These are phyloP conservation scores for Hypoxylon sp. DNA, from an alignment of 2,329 filamentous ascomycete genomes.

Conservation along the genomic window DNA sequence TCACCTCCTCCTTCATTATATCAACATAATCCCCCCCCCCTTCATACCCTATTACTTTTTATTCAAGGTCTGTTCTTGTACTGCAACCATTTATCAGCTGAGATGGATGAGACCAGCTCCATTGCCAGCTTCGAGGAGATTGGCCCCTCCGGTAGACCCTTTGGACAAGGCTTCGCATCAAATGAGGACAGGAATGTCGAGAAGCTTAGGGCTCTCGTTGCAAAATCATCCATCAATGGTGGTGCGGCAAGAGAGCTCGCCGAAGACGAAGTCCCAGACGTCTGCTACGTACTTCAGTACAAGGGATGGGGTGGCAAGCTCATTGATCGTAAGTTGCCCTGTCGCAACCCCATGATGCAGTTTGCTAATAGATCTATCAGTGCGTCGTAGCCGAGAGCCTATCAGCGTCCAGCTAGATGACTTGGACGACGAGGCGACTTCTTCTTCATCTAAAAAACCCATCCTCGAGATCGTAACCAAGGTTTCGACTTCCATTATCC, in stretches of 20 bases:
- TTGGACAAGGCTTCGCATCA: conserved; percentile 10
- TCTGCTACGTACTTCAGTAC: conserved; percentile 62
- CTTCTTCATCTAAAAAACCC: conserved; percentile 49
- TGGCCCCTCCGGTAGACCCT: conserved; percentile 32
- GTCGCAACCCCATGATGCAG: neutral
- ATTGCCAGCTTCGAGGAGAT: conserved; percentile 57
- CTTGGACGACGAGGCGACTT: conserved; percentile 43
- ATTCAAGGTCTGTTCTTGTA: neutral
- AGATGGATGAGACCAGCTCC: conserved; percentile 53
- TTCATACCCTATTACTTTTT: neutral
- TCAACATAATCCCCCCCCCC: too few species aligned
- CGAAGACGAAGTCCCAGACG: conserved; percentile 57
- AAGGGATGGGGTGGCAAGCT: conserved; percentile 54
- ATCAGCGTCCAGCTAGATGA: conserved; percentile 56
- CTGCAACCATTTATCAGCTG: conserved; percentile 3
- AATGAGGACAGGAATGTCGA: conserved; percentile 36
- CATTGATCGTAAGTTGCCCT: conserved; percentile 56
- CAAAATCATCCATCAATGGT: conserved; percentile 30
- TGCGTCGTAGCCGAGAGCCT: conserved; percentile 57
- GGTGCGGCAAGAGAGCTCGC: conserved; percentile 37
- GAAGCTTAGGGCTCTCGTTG: conserved; percentile 38
- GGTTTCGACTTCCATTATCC: conserved; percentile 51
- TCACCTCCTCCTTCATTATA: neutral
- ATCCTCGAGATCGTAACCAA: conserved; percentile 63
- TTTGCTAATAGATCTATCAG: conserved; percentile 47